Base-by-base conservation (phyloP, 257 asterid genomes). In the Cordia subcordata region DNA sequence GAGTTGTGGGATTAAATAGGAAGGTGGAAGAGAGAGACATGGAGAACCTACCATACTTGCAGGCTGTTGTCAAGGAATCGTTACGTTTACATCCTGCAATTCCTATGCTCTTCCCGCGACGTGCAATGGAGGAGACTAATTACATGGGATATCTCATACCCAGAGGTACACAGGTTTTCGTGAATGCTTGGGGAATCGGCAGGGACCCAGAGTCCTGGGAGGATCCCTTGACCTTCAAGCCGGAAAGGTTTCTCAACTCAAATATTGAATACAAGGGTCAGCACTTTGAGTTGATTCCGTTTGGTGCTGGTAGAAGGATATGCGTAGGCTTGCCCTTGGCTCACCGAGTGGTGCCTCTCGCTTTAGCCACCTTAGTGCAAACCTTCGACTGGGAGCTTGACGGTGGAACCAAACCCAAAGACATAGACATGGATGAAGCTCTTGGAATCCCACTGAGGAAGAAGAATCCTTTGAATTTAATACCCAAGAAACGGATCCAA, bases 211-310 rank as follows among this genome's bases (percentile, higher is more conserved):
- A 67, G 0, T 1, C 79, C 5, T 86, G 95, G 95, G 5, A 77
- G 67, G 53, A 83, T 21, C 88, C 92, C 16, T 80, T 81, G 37
- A 75, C 72, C 73, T 85, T 85, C 56, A 77, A 83, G 68, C 95
- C 95, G 27, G 95, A 85, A 15, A 65, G 95, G 52, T 86, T 86
- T 77, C 69, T 77, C 15, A 0, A 13, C 45, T 86, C 79, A 0
- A 72, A 78, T 53, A 11, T 66, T 13, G 94, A 85, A 13, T 77
- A 66, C 23, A 86, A 60, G 33, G 95, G 85, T 0, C 82, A 79
- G 13, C 62, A 79, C 61, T 83, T 66, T 53, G 80, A 74, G 75
- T 55, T 75, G 38, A 62, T 83, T 14, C 87, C 92, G 1, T 86
- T 83, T 19, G 95, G 92, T 0, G 83, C 92, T 0, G 84, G 92